Base-by-base conservation (phyloP, 805 yeast species). In the Yamadazyma tumulicola region DNA sequence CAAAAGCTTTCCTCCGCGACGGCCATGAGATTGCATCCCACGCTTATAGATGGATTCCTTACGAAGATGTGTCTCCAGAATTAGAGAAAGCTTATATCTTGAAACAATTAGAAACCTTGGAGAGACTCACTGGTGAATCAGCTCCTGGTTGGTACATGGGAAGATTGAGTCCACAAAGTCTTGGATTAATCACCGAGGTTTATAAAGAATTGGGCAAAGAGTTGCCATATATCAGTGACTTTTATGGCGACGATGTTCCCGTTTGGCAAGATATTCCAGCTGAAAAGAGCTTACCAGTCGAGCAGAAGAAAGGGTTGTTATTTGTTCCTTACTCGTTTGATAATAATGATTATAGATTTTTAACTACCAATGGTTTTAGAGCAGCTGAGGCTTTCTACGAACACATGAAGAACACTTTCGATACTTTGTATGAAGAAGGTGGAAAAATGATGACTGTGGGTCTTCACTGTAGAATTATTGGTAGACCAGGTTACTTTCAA, bases 361-460 rank as follows among this genome's bases (percentile, higher is more conserved):
- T 44, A 31, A 44, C 33, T 31, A 36, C 55, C 4, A 34, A 45
- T 14, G 56, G 56, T 7, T 51, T 51, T 25, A 48, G 55, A 19
- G 46, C 55, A 13, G 47, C 48, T 14, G 37, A 45, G 33, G 48
- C 51, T 11, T 53, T 51, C 32, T 46, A 35, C 16, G 59, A 54
- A 22, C 61, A 63, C 40, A 37, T 61, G 32, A 57, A 54, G 32
- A 53, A 59, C 30, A 60, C 64, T 10, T 63, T 63, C 37, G 67
- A 62, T 20, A 42, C 46, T 18, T 35, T 42, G 12, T 42, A 42
- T 25, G 46, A 32, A 32, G 46, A 42, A 31, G 43, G 43, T n/a
- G 46, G 46, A 27, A 42, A 42, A 25, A 42, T 42, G 46, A 42
- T 42, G 46, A 42, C 46, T 19, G 39, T 42, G 28, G 46, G 46